Evolutionary conservation across 768 basidiomycete species (phyloP).

Genomic region (Lactifluus volemus): DNA sequence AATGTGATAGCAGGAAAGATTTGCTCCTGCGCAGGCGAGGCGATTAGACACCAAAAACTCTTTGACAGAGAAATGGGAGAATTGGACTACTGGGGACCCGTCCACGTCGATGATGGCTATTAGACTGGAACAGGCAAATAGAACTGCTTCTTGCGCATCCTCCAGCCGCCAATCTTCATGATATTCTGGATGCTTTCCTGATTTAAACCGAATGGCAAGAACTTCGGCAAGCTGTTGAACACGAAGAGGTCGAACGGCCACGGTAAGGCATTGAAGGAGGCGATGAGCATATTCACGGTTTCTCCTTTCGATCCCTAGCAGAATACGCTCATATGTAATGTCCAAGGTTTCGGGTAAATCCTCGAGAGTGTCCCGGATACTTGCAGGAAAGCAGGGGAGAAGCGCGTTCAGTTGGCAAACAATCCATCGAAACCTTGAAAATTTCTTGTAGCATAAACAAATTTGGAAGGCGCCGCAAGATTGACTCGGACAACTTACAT

Average conservation of each 20-base stretch:
- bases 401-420: background rate
- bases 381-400: background rate
- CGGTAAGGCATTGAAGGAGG: background rate
- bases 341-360: background rate
- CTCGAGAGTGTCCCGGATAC: background rate
- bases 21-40: background rate
- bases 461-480: background rate
- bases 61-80: background rate
- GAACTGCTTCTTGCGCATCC: background rate
- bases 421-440: background rate
- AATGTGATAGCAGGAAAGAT: background rate
- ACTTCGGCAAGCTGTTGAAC: background rate
- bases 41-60: background rate
- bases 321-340: background rate
- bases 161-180: background rate
- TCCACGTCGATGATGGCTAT: background rate
- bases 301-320: background rate
- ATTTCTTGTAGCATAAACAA: background rate
- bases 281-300: background rate
- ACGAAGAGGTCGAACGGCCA: background rate
- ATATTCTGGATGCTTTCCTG: background rate
- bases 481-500: background rate
- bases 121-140: background rate
- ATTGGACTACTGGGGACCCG: background rate
- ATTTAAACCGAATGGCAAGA: background rate